Evolutionary conservation across 257 asterid genomes (phyloP), one percentile per base, ranked within the genome.

Genomic region (Plectranthus barbatus): DNA sequence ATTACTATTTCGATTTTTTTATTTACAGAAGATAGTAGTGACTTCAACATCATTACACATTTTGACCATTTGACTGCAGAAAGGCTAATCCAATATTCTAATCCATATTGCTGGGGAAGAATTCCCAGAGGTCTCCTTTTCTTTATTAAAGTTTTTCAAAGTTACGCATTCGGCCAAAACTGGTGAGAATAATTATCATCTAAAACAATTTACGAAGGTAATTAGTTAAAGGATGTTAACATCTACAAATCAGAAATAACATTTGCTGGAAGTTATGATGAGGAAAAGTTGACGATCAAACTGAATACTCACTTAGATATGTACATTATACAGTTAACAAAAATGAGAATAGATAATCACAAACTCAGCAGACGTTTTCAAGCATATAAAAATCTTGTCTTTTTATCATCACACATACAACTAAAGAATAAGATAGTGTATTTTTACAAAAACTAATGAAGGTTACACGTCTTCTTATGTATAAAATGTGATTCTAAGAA

Each of bases 311-410:
- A 34, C 21, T 24, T 68, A 9, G 24, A 15, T 9, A 29, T 20
- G 47, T 21, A 18, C 8, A 21, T 21, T 20, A 49, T 23, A 31
- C 11, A 39, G 37, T 19, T 15, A 18, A 60, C 24, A 51, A 8
- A 64, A 18, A 56, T 15, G 33, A 70, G 46, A 45, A 36, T 57
- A 37, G 36, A 60, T 46, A 40, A 56, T 63, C 58, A 62, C 23
- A 14, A 49, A 26, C 4, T 23, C 21, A n/a, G 60, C 52, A 37
- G 14, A 56, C 40, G 63, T 58, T 52, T 60, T 33, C 66, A 44
- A 37, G 62, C 63, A 57, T 14, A 58, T 18, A 36, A 17, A n/a
- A 36, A 49, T 13, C 19, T 29, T 33, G 23, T 17, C 11, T 60
- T 50, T n/a, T 55, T 42, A 54, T 4, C 17, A 40, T 14, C 46